Conservation (phyloP, 2,329 filamentous ascomycete species). For the Pseudogymnoascus sp. region DNA sequence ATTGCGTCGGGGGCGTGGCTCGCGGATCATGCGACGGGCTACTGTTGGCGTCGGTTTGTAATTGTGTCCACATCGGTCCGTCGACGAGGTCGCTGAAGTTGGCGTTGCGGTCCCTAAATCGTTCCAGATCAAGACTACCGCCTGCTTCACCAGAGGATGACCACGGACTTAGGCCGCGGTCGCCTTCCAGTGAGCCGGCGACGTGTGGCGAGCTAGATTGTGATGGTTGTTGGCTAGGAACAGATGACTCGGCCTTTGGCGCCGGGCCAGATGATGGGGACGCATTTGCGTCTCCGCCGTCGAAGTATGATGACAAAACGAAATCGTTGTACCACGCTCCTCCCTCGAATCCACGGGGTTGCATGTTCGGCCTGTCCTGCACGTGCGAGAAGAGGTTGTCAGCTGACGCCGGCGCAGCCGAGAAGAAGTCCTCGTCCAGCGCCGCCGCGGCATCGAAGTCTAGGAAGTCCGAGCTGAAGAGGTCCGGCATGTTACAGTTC, state of each 20-base stretch:
- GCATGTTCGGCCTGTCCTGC: background rate
- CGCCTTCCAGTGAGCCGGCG: background rate
- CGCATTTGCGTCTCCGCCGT: background rate
- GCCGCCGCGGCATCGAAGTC: background rate
- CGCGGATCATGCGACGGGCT: background rate
- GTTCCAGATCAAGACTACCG: background rate
- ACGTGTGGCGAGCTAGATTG: background rate
- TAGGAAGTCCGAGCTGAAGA: background rate
- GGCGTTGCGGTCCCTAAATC: background rate
- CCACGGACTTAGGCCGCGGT: background rate
- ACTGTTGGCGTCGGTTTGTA: background rate
- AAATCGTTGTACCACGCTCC: background rate
- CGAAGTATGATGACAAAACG: background rate
- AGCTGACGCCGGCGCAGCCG: background rate
- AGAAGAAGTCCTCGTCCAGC: background rate
- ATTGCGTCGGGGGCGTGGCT: background rate
- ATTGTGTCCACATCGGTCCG: background rate
- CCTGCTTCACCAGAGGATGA: background rate
- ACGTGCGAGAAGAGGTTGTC: background rate
- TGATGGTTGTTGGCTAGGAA: background rate
- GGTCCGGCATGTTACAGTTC: background rate
- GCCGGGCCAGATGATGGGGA: background rate
- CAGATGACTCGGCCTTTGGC: background rate
- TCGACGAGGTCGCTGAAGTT: background rate
- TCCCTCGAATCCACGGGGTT: background rate